Base-by-base conservation (phyloP, 345 rosid genomes). In the Chamaenerion angustifolium region DNA sequence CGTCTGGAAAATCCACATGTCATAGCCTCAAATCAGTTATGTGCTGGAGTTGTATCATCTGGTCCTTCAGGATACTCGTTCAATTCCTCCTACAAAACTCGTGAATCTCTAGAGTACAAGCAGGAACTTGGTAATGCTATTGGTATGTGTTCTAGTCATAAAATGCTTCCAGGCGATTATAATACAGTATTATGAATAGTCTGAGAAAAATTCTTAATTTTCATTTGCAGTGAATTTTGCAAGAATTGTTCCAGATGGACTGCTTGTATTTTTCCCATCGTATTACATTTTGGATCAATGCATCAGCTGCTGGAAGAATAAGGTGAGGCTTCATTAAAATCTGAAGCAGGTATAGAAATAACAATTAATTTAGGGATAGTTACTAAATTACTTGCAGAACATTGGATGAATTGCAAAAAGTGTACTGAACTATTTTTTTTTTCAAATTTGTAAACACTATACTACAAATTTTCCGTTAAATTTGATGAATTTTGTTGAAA, bases 1-100 rank as follows among this genome's bases (percentile, higher is more conserved):
- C 83, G 76, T 54, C 51, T 92, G 78, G 96, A 92, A 70, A 92
- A 92, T 67, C 98, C 98, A 68, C 98, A 92, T 71, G 98, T 84
- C 56, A 92, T 92, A 71, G 80, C 93, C 57, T 72, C 85, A 50
- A 71, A 76, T 68, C 96, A 92, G 72, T 66, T 92, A 54, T 87
- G 93, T 96, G 95, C 88, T 51, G 98, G 96, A 69, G 83, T 87
- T 75, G 83, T 92, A 47, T 65, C 85, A 55, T 58, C 60, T 69
- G 98, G 98, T 49, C 95, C 98, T 55, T 84, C 89, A 45, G 83
- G 98, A 56, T 68, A 66, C 59, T 18, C 65, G 52, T 76, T 92
- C 54, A 92, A 92, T 71, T 92, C 98, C 57, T 80, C 93, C 54
- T 92, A 73, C 45, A 71, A 76, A 51, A 63, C 67, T 65, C 96